These are phyloP conservation scores for Rhypophila decipiens DNA, from an alignment of 495 filamentous ascomycete genomes.

Conservation along the genomic window DNA sequence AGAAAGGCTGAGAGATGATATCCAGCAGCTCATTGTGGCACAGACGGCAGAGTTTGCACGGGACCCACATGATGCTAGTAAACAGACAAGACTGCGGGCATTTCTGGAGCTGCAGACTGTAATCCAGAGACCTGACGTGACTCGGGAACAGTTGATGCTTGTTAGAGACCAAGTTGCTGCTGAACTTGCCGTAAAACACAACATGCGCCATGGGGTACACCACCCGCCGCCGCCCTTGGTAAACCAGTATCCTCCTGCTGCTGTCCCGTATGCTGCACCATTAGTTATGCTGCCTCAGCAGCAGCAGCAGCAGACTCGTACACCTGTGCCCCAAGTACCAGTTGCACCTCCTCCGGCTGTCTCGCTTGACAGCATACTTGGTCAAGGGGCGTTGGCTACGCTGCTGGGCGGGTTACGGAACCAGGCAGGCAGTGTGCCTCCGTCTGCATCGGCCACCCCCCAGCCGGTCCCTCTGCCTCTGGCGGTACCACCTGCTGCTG, in stretches of 20 bases:
- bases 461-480: slow-evolving; percentile 14
- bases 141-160: slow-evolving; percentile 70
- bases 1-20: slow-evolving; percentile 72
- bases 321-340: slow-evolving; percentile 19
- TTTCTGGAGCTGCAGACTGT: slow-evolving; percentile 80
- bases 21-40: slow-evolving; percentile 64
- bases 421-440: slow-evolving; percentile 38
- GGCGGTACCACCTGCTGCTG: slow-evolving; percentile 27
- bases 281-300: slow-evolving; percentile 10
- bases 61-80: slow-evolving; percentile 63
- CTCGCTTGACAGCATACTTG: slow-evolving; percentile 46
- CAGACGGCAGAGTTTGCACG: slow-evolving; percentile 65
- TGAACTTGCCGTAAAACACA: slow-evolving; percentile 58
- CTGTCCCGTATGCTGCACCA: slow-evolving; percentile 20
- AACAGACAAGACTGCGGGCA: slow-evolving; percentile 74
- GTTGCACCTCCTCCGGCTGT: slow-evolving; percentile 23
- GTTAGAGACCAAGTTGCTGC: slow-evolving; percentile 73
- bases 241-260: slow-evolving; percentile 14
- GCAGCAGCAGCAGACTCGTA: slow-evolving; percentile 8
- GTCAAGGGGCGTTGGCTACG: slow-evolving; percentile 46
- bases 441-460: slow-evolving; percentile 31
- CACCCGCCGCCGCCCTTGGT: slow-evolving; percentile 20
- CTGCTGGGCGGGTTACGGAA: slow-evolving; percentile 29
- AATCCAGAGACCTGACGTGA: slow-evolving; percentile 69
- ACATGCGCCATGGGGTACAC: slow-evolving; percentile 40